phyloP scores from a whole-genome alignment of 169 alveolate genomes.

The Toxoplasma gondii region DNA sequence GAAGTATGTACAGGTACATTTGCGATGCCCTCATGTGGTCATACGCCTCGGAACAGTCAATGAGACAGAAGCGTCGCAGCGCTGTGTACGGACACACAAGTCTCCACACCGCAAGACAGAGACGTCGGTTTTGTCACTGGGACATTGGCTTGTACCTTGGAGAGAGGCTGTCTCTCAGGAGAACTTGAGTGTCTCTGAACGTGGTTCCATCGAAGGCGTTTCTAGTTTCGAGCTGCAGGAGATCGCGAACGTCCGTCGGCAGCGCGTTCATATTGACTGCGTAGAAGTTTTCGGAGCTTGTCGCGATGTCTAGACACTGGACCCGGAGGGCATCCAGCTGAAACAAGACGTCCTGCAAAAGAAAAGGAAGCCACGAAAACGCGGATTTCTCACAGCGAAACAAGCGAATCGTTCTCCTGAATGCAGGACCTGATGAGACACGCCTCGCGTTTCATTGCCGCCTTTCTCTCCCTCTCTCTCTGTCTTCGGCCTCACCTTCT shows the following conservation, averaged over 20 bases:
- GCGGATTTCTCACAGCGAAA: too few relatives aligned
- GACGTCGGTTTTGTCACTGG: too few relatives aligned
- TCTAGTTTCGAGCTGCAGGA: not conserved
- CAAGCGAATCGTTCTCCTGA: not conserved
- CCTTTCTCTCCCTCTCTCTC: too few relatives aligned
- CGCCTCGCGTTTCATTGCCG: too few relatives aligned
- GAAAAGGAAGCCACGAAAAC: not conserved
- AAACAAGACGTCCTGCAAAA: not conserved
- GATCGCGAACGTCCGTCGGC: not conserved
- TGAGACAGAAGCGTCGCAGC: too few relatives aligned
- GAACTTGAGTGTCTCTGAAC: not conserved
- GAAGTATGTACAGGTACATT: too few relatives aligned
- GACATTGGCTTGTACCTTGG: not conserved
- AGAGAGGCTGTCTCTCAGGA: not conserved
- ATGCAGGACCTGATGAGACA: too few relatives aligned
- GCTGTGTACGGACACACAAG: too few relatives aligned
- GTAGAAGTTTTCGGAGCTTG: constrained; percentile 21
- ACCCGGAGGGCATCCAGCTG: constrained; percentile 23
- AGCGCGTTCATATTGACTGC: not conserved
- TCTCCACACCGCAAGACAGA: too few relatives aligned
- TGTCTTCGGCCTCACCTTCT: too few relatives aligned
- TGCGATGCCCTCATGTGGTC: too few relatives aligned
- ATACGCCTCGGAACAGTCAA: too few relatives aligned
- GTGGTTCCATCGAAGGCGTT: not conserved
- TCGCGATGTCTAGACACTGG: not conserved